Evolutionary conservation across 805 yeast species (phyloP).

Genomic region (Teunomyces panamensis): DNA sequence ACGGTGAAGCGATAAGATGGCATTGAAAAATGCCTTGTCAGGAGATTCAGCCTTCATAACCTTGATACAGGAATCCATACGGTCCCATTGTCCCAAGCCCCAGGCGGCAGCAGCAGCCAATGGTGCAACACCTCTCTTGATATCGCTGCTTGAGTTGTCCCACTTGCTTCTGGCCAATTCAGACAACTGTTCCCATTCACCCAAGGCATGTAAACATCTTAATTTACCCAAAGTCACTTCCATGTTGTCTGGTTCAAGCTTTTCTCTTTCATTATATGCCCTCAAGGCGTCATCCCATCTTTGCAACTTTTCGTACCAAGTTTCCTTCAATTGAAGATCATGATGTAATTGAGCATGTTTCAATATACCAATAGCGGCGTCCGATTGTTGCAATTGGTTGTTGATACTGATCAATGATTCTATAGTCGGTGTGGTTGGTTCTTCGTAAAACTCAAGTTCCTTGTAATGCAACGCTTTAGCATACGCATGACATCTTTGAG

Average conservation of each 20-base stretch:
- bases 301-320: conserved; percentile 96
- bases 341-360: conserved; percentile 93
- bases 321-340: conserved; percentile 86
- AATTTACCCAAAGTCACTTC: conserved; percentile 96
- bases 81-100: conserved; percentile 97
- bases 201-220: conserved; percentile 97
- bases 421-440: conserved; percentile 86
- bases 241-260: conserved; percentile 61
- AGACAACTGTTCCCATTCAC: conserved; percentile 94
- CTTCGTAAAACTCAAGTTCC: conserved; percentile 91
- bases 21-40: conserved; percentile 91
- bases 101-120: conserved; percentile 98
- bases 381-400: conserved; percentile 92
- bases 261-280: conserved; percentile 81
- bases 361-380: conserved; percentile 95
- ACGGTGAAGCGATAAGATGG: conserved; percentile 80
- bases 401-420: conserved; percentile 90
- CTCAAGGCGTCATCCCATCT: conserved; percentile 97
- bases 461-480: conserved; percentile 96
- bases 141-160: conserved; percentile 69
- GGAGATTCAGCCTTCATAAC: conserved; percentile 93
- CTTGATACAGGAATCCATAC: conserved; percentile 85
- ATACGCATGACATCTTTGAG: conserved; percentile 93
- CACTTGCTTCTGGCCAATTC: conserved; percentile 85
- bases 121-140: conserved; percentile 85